Conservation (phyloP, 2,329 filamentous ascomycete species). For the Trichoderma sp. region DNA sequence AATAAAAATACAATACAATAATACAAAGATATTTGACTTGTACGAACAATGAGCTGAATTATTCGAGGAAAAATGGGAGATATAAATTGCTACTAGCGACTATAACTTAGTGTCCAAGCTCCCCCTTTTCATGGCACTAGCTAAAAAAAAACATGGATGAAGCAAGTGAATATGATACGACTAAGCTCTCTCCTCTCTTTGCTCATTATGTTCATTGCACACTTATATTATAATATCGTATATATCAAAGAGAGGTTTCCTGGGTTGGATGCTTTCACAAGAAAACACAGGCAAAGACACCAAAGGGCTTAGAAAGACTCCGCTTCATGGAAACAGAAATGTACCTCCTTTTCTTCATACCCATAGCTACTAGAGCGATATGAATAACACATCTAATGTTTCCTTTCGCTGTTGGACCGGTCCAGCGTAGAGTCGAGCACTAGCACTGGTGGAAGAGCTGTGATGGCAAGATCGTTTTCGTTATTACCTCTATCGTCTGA, state of each 20-base stretch:
- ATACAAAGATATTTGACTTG: not conserved
- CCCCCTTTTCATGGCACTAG: not conserved
- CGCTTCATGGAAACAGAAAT: not conserved
- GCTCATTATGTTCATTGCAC: not conserved
- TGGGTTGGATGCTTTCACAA: not conserved
- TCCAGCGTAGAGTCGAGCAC: not conserved
- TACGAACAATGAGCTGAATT: not conserved
- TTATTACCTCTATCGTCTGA: not conserved
- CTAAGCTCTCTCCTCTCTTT: not conserved
- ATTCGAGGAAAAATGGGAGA: not conserved
- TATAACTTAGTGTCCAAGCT: not conserved
- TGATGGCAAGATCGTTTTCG: not conserved
- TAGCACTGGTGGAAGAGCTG: not conserved
- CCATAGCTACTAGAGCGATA: not conserved
- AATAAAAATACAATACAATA: not conserved
- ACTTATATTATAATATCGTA: not conserved
- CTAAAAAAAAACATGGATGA: not conserved
- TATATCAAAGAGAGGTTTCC: not conserved
- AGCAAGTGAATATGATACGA: not conserved
- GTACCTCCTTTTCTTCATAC: not conserved
- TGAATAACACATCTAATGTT: conserved; percentile 1
- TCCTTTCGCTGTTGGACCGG: not conserved
- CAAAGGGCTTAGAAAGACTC: not conserved
- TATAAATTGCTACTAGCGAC: not conserved
- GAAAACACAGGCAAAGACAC: not conserved